A percentile compares a stretch with the other conserved stretches of the same genome.
Evolutionary conservation across 768 basidiomycete genomes (phyloP).

Genomic region (Cyclocybe aegerita): DNA sequence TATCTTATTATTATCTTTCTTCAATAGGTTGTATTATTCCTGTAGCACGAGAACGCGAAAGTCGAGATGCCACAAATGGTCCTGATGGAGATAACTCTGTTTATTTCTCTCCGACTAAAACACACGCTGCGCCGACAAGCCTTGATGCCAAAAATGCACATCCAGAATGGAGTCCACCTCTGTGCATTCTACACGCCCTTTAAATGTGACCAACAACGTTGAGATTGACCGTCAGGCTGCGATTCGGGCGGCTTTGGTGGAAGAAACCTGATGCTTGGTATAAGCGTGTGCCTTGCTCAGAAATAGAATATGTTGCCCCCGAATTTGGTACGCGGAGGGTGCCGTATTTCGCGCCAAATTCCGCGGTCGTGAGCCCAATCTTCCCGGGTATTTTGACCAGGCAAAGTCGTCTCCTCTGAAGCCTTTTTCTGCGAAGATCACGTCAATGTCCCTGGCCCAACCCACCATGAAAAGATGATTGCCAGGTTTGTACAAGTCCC

Average conservation of each 20-base stretch:
- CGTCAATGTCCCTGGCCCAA: slow-evolving; percentile 2
- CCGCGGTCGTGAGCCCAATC: slow-evolving; percentile 16
- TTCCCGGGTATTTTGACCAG: slow-evolving; percentile 7
- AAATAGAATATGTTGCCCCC: slow-evolving; percentile 23
- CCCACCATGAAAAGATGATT: slow-evolving; percentile 10
- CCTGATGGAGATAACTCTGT: no score
- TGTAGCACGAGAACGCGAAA: slow-evolving; percentile 15
- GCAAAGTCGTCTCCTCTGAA: background rate
- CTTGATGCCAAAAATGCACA: no score
- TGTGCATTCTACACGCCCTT: no score
- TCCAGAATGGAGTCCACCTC: no score
- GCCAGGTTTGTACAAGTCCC: slow-evolving; percentile 11
- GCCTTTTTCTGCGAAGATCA: slow-evolving; percentile 7
- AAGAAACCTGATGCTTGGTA: slow-evolving; percentile 2
- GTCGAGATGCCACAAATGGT: no score
- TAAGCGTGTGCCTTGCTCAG: slow-evolving; percentile 15
- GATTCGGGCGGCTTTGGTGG: no score
- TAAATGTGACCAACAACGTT: no score
- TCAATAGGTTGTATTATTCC: slow-evolving; percentile 20
- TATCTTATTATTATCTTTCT: slow-evolving; percentile 18
- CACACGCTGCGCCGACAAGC: no score
- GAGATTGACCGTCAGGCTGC: no score
- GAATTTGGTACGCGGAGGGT: slow-evolving; percentile 19
- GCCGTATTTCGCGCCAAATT: slow-evolving; percentile 24
- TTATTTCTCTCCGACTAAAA: no score